Evolutionary conservation across 148 eudicot species (phyloP).

Genomic region (Heliosperma pusillum): DNA sequence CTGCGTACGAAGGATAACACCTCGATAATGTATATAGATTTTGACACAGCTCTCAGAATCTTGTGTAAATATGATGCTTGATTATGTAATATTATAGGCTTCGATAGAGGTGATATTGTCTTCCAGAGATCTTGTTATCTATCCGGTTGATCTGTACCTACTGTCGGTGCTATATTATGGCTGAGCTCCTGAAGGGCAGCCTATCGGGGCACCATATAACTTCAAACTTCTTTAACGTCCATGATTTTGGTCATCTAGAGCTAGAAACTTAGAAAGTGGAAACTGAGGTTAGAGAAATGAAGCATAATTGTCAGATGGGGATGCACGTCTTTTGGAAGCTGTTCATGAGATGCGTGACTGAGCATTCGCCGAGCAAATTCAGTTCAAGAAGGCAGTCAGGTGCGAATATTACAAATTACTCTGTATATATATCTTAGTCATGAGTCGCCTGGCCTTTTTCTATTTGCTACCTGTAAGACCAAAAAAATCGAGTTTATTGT

Average conservation of each 20-base stretch:
- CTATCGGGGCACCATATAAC: not conserved
- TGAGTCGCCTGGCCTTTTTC: constrained; percentile 7
- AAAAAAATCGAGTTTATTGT: not conserved
- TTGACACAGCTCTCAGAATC: constrained; percentile 44
- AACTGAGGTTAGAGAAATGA: constrained; percentile 9
- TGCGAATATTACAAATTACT: not conserved
- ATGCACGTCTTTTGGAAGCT: not conserved
- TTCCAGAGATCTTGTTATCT: constrained; percentile 11
- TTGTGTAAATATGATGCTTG: constrained; percentile 52
- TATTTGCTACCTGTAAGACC: constrained; percentile 3
- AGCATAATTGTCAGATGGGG: not conserved
- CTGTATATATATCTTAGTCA: constrained; percentile 11
- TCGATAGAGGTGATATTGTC: constrained; percentile 4
- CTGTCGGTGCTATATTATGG: constrained; percentile 7
- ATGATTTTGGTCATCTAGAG: not conserved
- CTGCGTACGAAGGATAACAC: constrained; percentile 97
- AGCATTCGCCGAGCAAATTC: not conserved
- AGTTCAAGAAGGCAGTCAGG: not conserved
- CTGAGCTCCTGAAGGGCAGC: too few relatives aligned
- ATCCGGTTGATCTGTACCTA: constrained; percentile 11
- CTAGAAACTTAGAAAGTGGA: not conserved
- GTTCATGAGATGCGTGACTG: not conserved
- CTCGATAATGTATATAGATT: constrained; percentile 80
- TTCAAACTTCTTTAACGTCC: constrained; percentile 12
- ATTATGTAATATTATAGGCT: constrained; percentile 24